Percentiles rank a stretch among this genome's conserved stretches.
Evolutionary conservation across 305 asterid species (phyloP).

Genomic region (Striga hermonthica): DNA sequence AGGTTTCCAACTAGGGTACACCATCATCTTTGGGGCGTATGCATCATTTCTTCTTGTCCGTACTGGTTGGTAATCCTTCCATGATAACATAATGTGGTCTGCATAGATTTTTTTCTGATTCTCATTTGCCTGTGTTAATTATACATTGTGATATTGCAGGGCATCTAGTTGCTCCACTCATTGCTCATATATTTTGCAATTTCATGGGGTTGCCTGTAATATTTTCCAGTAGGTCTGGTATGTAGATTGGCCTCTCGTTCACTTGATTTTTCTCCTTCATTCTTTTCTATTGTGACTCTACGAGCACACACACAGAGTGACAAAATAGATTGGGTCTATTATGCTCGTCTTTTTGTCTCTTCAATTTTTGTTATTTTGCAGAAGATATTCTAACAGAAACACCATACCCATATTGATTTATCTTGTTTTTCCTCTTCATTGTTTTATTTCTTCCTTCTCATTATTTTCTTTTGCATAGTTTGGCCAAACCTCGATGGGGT

Average conservation of each 20-base stretch:
- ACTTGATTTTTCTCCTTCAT: background rate
- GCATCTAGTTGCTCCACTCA: slow-evolving; percentile 67
- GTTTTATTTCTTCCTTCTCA: too few relatives aligned
- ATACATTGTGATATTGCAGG: slow-evolving; percentile 44
- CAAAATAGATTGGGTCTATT: too few relatives aligned
- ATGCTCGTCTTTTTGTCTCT: too few relatives aligned
- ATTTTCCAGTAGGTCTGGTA: slow-evolving; percentile 63
- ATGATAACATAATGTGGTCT: slow-evolving; percentile 2
- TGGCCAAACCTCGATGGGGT: too few relatives aligned
- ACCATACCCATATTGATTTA: too few relatives aligned
- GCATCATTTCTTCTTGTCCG: slow-evolving; percentile 60
- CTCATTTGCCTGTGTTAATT: slow-evolving; percentile 15
- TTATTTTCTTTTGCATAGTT: too few relatives aligned
- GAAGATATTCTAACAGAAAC: too few relatives aligned
- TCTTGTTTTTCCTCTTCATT: too few relatives aligned
- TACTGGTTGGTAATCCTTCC: slow-evolving; percentile 54
- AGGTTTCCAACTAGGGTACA: slow-evolving; percentile 95
- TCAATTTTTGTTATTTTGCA: too few relatives aligned
- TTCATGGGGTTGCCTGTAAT: slow-evolving; percentile 81
- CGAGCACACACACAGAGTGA: too few relatives aligned
- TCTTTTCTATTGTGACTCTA: background rate
- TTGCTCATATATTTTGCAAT: slow-evolving; percentile 90
- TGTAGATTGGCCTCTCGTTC: slow-evolving; percentile 22
- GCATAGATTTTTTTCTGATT: background rate
- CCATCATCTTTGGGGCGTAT: slow-evolving; percentile 72